phyloP scores from a whole-genome alignment of 306 rosid species.

The Lathyrus sativus region DNA sequence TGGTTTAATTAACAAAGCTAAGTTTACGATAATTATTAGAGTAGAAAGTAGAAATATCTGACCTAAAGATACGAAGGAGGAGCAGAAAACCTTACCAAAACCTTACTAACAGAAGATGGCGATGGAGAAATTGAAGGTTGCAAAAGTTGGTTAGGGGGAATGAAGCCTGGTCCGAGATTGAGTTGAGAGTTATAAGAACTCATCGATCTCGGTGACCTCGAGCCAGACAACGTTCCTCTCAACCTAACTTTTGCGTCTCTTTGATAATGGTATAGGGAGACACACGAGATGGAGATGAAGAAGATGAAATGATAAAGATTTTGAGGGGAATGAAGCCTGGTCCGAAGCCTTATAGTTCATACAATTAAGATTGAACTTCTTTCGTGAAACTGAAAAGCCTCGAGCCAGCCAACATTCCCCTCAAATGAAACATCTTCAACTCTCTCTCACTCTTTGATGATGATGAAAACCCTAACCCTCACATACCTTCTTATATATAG shows the following conservation, averaged over 20 bases:
- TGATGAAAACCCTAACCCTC: slow-evolving; percentile 54
- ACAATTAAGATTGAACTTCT: slow-evolving; percentile 22
- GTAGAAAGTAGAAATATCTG: slow-evolving; percentile 13
- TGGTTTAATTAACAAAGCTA: no score
- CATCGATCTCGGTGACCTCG: slow-evolving; percentile 49
- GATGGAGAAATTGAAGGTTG: neutral
- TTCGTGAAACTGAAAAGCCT: slow-evolving; percentile 49
- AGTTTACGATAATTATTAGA: neutral
- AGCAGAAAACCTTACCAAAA: slow-evolving; percentile 38
- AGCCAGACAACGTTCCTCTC: slow-evolving; percentile 84
- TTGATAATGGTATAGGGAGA: neutral
- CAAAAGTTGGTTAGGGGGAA: slow-evolving; percentile 65
- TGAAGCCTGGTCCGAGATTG: slow-evolving; percentile 92
- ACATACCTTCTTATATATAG: slow-evolving; percentile 36
- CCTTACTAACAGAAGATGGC: neutral
- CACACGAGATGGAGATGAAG: no score
- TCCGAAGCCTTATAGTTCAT: slow-evolving; percentile 67
- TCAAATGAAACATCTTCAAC: slow-evolving; percentile 39
- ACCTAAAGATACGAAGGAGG: slow-evolving; percentile 18
- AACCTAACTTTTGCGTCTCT: slow-evolving; percentile 48
- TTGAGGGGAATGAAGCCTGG: slow-evolving; percentile 97
- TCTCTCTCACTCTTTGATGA: neutral
- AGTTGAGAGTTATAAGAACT: neutral
- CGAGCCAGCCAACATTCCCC: slow-evolving; percentile 99
- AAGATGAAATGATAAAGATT: neutral